Percentiles rank a stretch among this genome's conserved stretches.
These are phyloP conservation scores for Populus deltoides DNA, from an alignment of 345 rosid species.

Conservation along the genomic window DNA sequence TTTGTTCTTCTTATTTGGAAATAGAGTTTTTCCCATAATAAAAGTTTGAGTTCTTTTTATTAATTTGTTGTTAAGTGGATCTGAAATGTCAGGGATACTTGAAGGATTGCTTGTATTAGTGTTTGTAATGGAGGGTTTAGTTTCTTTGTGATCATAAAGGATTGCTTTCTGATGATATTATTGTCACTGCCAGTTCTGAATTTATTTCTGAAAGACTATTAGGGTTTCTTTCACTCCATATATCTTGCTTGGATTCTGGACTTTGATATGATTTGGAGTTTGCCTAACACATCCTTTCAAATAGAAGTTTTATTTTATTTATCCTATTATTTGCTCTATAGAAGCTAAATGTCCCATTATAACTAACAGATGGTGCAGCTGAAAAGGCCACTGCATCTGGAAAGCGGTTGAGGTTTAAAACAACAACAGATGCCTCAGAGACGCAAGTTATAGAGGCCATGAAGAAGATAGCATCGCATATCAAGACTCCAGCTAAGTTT, in stretches of 20 bases:
- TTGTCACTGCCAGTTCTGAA: too few species aligned
- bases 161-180: too few species aligned
- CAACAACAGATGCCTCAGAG: slow-evolving; percentile 82
- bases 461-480: slow-evolving; percentile 89
- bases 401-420: slow-evolving; percentile 77
- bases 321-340: not conserved
- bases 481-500: slow-evolving; percentile 68
- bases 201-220: too few species aligned
- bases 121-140: not conserved
- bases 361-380: slow-evolving; percentile 30
- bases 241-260: too few species aligned
- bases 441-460: slow-evolving; percentile 80
- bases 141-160: not conserved
- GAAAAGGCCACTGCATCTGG: slow-evolving; percentile 26
- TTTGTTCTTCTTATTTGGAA: too few species aligned
- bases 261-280: too few species aligned
- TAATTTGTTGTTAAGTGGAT: not conserved
- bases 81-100: not conserved
- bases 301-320: not conserved
- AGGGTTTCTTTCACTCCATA: too few species aligned
- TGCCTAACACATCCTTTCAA: too few species aligned
- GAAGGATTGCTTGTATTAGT: not conserved
- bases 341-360: slow-evolving; percentile 8
- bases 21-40: too few species aligned
- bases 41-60: not conserved